phyloP scores from a whole-genome alignment of 225 moss, liverwort and hornwort species.

The Anthoceros angustus region DNA sequence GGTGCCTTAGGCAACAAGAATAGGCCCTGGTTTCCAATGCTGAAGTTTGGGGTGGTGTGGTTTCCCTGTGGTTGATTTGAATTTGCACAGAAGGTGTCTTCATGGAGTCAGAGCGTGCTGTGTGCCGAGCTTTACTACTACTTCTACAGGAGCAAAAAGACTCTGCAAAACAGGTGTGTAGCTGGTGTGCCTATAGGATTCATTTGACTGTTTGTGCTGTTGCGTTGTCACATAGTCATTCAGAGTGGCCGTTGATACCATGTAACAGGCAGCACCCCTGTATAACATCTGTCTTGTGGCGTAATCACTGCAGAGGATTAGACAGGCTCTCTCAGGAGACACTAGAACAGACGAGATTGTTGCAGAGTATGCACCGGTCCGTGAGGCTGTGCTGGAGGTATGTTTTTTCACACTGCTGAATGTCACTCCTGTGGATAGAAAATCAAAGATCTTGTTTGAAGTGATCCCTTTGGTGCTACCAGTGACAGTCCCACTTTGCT shows the following conservation, averaged over 20 bases:
- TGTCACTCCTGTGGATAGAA: too few species aligned
- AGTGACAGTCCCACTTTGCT: not conserved
- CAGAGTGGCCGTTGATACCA: not conserved
- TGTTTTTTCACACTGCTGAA: not conserved
- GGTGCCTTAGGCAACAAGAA: not conserved
- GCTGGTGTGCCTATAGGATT: not conserved
- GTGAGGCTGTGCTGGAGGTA: conserved; percentile 77
- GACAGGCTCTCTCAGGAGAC: conserved; percentile 26
- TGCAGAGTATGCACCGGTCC: conserved; percentile 36
- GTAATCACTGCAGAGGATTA: conserved; percentile 31
- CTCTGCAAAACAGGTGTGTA: conserved; percentile 46
- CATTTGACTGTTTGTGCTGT: not conserved
- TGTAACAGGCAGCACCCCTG: not conserved
- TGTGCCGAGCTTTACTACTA: conserved; percentile 60
- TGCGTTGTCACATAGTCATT: not conserved
- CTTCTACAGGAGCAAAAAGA: conserved; percentile 61
- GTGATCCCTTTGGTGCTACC: conserved; percentile 3
- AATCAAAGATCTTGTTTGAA: too few species aligned
- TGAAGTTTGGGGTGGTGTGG: not conserved
- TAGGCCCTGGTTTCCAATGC: not conserved
- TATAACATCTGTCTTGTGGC: conserved; percentile 4
- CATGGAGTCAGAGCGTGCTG: conserved; percentile 48
- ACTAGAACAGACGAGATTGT: conserved; percentile 21
- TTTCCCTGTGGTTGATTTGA: not conserved
- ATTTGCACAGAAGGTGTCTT: conserved; percentile 51